Evolutionary conservation across 371 early-diverging fungal genomes (phyloP), one percentile per base, ranked within the genome.

Genomic region (Rhizopus arrhizus): DNA sequence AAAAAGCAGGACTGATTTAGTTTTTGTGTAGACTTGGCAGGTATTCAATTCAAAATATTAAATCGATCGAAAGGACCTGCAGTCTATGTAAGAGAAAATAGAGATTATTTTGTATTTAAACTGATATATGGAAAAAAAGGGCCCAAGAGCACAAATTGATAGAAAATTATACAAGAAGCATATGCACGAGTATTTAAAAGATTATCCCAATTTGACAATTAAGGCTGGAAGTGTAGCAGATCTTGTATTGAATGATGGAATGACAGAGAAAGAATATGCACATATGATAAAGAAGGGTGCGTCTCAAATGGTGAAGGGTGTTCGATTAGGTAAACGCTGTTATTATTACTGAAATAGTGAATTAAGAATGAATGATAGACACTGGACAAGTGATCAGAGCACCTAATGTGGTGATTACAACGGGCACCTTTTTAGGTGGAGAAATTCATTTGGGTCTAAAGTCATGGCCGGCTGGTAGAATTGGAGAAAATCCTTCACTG

Each of bases 41-140:
- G 93, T 46, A 88, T 93, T 47, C 93, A 93, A 68, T 93, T 93
- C 65, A 86, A 89, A 48, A 84, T 93, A n/a, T 73, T 93, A 35
- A 93, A 93, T 62, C 80, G 88, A 46, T 92, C 93, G 35, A 92
- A 90, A 65, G 94, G 94, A 22, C 91, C 94, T 0, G 94, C 94
- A 7, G 94, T 93, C 16, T 90, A 92, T 73, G 93, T 81, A 80
- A 64, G 68, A 36, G 5, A 5, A 5, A 9, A 11, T 16, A 35
- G 5, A 41, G 15, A 33, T 48, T 11, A 56, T 13, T 33, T 22
- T 43, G 33, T 12, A 11, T 9, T 16, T 13, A 8, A 13, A 35
- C 6, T 42, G 50, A 33, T 34, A 3, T 35, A 46, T 40, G 46
- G 11, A 31, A 33, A 41, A 46, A 43, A 61, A 85, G 83, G 86